Evolutionary conservation across 208 protist genomes (phyloP).

Genomic region (Crithidia bombi): DNA sequence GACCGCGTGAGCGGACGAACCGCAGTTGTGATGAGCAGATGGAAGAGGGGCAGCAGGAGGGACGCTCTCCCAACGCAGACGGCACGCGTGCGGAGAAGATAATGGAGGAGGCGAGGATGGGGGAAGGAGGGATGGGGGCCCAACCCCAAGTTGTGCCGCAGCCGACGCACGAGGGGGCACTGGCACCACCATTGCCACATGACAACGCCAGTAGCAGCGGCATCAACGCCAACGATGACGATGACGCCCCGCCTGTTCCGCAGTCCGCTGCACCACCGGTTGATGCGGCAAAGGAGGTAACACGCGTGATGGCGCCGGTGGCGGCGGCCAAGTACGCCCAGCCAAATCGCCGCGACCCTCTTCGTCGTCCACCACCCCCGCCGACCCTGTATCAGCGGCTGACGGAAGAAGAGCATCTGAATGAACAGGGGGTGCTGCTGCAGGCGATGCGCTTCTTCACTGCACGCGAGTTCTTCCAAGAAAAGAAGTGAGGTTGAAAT

Average conservation of each 20-base stretch:
- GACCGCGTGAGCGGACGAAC: background rate
- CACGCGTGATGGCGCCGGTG: conserved; percentile 69
- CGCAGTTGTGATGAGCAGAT: background rate
- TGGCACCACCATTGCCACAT: background rate
- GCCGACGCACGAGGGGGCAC: background rate
- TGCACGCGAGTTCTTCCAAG: conserved; percentile 67
- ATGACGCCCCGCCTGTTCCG: conserved; percentile 42
- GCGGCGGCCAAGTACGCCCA: conserved; percentile 47
- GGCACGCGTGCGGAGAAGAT: background rate
- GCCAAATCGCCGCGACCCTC: conserved; percentile 27
- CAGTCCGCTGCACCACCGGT: conserved; percentile 25
- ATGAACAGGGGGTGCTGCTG: conserved; percentile 77
- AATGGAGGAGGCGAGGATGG: background rate
- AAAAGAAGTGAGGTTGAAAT: conserved; percentile 4
- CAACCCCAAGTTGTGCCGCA: background rate
- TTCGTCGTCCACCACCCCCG: conserved; percentile 23
- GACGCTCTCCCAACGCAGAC: background rate
- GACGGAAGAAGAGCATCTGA: conserved; percentile 64
- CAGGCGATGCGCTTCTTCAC: conserved; percentile 89
- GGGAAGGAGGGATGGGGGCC: background rate
- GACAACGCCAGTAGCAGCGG: background rate
- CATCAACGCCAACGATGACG: conserved; percentile 15
- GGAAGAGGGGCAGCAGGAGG: background rate
- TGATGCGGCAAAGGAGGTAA: conserved; percentile 40
- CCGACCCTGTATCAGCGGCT: conserved; percentile 79